Evolutionary conservation across 2,329 filamentous ascomycete genomes (phyloP), one percentile per base, ranked within the genome.

Genomic region (Neonectria faginata): DNA sequence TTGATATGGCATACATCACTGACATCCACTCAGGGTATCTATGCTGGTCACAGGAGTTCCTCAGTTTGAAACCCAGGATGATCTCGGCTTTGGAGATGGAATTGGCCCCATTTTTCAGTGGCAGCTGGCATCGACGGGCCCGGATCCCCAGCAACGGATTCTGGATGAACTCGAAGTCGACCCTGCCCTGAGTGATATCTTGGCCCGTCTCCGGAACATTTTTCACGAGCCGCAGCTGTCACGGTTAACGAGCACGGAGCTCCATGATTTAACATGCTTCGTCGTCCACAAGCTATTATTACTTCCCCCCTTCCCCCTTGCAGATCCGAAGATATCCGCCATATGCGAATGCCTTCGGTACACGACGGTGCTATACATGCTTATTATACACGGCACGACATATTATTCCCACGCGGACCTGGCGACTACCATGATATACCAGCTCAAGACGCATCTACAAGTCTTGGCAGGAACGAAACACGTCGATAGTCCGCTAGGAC

Each of bases 221-320:
- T 83, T 86, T 53, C 76, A 79, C 1, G 72, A 75, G 4, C 71
- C 78, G 0, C 64, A 73, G 12, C 60, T 60, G 0, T 60, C 48
- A 10, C 69, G 70, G 0, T 63, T 84, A 0, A 66, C 81, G 1
- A 75, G 76, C 0, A 83, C 82, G 0, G 77, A 80, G 50, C 79
- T 88, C 0, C 86, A 88, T 62, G 86, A 88, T 59, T 75, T 88
- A 1, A 83, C 84, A 6, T 86, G 83, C 55, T 88, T 85, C 66
- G 81, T 85, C 22, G 74, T 88, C 1, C 86, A 88, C 63, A 79
- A 80, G 22, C 77, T 88, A 1, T 64, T 88, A 0, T 70, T 77
- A 3, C 45, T 66, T 3, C 57, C 67, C 1, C 52, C 66, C 4
- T 27, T 62, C 44, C 69, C 7, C 52, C 68, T 12, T 29, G 39